phyloP scores from a whole-genome alignment of 2,329 filamentous ascomycete species.

The Alternaria sp. region DNA sequence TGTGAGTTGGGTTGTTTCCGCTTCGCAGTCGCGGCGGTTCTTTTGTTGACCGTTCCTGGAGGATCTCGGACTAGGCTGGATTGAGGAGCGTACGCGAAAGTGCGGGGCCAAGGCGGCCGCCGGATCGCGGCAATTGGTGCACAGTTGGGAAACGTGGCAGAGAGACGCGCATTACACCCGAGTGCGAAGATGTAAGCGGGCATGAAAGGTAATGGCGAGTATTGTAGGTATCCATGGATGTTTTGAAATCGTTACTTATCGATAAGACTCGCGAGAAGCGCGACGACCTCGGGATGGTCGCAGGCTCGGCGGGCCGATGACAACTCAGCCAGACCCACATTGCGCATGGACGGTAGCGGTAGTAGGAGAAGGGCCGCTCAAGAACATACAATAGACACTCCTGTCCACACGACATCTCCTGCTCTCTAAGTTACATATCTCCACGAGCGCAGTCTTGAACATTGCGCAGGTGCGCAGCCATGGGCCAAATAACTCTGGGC shows the following conservation, averaged over 20 bases:
- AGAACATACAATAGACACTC: not conserved
- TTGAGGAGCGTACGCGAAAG: not conserved
- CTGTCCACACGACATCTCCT: not conserved
- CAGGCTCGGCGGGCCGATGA: not conserved
- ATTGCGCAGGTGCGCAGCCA: not conserved
- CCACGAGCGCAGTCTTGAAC: not conserved
- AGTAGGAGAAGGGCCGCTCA: not conserved
- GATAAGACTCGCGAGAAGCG: not conserved
- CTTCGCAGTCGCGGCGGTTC: not conserved
- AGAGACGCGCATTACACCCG: not conserved
- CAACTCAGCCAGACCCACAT: not conserved
- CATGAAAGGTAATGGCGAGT: not conserved
- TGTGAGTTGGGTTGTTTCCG: not conserved
- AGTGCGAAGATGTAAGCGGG: not conserved
- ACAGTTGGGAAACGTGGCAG: not conserved
- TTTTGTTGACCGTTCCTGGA: not conserved
- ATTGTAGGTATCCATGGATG: not conserved
- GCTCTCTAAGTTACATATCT: not conserved
- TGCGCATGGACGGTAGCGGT: fast-evolving
- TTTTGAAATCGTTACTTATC: not conserved
- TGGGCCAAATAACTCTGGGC: not conserved
- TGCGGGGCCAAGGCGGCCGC: not conserved
- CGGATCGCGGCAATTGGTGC: not conserved
- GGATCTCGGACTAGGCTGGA: not conserved
- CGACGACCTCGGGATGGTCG: not conserved